Conservation (phyloP, 495 filamentous ascomycete species). For the Annulohypoxylon moriforme region DNA sequence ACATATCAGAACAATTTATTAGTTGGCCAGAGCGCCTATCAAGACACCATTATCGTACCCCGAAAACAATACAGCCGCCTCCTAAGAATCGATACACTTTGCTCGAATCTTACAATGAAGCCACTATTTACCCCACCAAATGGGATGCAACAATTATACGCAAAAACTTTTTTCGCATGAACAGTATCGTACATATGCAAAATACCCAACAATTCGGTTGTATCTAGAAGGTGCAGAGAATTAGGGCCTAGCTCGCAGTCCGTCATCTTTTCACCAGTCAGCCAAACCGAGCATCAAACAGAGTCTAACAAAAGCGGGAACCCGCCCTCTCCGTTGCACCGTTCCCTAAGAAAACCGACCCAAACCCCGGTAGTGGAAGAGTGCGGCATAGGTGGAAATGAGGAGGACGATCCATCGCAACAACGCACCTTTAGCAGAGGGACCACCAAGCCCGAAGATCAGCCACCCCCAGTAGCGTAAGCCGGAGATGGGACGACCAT, state of each 20-base stretch:
- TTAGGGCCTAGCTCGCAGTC: constrained; percentile 24
- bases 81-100: background rate
- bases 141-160: background rate
- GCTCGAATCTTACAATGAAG: background rate
- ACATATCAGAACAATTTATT: background rate
- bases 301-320: background rate
- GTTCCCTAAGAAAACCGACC: background rate
- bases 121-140: background rate
- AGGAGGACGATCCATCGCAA: constrained; percentile 60
- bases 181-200: constrained; percentile 5
- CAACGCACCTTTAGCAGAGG: constrained; percentile 60
- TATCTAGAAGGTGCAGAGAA: background rate
- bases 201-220: background rate
- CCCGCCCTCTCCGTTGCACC: background rate
- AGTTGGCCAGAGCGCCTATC: background rate
- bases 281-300: background rate
- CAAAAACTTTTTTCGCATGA: background rate
- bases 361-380: constrained; percentile 22
- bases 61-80: background rate
- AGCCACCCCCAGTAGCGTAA: constrained; percentile 59
- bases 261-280: constrained; percentile 22
- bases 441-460: constrained; percentile 59
- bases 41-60: background rate
- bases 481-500: constrained; percentile 68
- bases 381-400: constrained; percentile 40